These are phyloP conservation scores for Boletus speciosus DNA, from an alignment of 768 basidiomycete species.

Conservation along the genomic window DNA sequence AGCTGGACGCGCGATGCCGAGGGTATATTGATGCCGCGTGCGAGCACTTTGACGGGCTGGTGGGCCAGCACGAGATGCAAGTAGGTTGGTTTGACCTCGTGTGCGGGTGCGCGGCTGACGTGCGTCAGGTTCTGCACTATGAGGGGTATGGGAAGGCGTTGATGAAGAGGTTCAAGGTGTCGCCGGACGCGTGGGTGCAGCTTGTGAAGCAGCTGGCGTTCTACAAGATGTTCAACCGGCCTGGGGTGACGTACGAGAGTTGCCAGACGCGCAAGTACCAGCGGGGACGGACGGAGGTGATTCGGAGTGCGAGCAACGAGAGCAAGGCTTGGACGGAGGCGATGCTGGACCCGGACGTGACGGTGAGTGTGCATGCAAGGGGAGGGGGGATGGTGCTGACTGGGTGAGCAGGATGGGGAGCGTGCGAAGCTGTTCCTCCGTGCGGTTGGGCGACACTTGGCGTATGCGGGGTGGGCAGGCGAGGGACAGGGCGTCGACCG, in stretches of 20 bases:
- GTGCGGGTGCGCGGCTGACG: slow-evolving; percentile 8
- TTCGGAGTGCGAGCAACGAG: slow-evolving; percentile 80
- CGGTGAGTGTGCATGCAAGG: slow-evolving; percentile 35
- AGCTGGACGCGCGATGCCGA: slow-evolving; percentile 52
- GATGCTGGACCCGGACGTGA: slow-evolving; percentile 63
- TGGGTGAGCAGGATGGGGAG: slow-evolving; percentile 42
- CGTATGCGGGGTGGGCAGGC: slow-evolving; percentile 88
- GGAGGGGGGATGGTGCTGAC: background rate
- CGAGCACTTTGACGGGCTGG: slow-evolving; percentile 68
- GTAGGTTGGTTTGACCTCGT: slow-evolving; percentile 35
- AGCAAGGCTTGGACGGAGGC: slow-evolving; percentile 82
- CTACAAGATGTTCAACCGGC: slow-evolving; percentile 74
- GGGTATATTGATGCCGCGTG: slow-evolving; percentile 56
- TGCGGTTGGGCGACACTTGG: slow-evolving; percentile 78
- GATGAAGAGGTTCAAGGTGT: slow-evolving; percentile 79
- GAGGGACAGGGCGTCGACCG: slow-evolving; percentile 94
- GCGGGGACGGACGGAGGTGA: slow-evolving; percentile 91
- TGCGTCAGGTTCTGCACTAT: slow-evolving; percentile 69
- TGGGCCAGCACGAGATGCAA: slow-evolving; percentile 75
- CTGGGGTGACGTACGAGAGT: slow-evolving; percentile 87
- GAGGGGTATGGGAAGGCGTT: slow-evolving; percentile 84
- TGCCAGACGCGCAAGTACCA: slow-evolving; percentile 93
- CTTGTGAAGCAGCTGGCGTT: slow-evolving; percentile 95
- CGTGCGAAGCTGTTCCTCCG: slow-evolving; percentile 66
- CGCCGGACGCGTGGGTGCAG: slow-evolving; percentile 95